Conservation (phyloP, 139 green algal genomes). For the Volvox africanus region DNA sequence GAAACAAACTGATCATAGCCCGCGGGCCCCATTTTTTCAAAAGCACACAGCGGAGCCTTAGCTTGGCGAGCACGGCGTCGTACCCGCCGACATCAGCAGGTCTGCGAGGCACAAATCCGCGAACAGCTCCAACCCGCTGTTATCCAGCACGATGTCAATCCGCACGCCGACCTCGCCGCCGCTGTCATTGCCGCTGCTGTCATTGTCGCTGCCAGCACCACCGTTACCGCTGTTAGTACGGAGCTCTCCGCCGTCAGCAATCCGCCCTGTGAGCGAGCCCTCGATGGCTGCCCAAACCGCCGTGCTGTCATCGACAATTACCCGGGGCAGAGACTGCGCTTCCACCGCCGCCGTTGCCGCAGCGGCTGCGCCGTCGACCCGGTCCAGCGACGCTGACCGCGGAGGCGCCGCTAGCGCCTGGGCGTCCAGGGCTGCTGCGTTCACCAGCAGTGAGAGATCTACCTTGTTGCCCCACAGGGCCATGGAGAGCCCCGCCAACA, state of each 20-base stretch:
- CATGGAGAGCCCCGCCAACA: not conserved
- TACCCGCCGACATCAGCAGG: conserved; percentile 54
- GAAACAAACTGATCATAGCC: too few species aligned
- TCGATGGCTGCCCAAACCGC: conserved; percentile 49
- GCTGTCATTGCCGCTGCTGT: not conserved
- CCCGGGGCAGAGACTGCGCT: not conserved
- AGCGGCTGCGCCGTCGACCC: not conserved
- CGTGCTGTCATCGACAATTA: conserved; percentile 63
- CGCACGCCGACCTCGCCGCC: not conserved
- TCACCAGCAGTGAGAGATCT: conserved; percentile 61
- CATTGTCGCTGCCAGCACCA: not conserved
- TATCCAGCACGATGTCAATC: conserved; percentile 64
- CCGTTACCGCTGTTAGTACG: too few species aligned
- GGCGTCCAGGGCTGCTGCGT: conserved; percentile 48
- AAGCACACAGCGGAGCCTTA: too few species aligned
- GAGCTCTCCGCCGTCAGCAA: too few species aligned
- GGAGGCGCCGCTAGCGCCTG: not conserved
- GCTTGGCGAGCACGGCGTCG: too few species aligned
- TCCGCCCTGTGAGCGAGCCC: too few species aligned
- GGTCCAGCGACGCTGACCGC: not conserved
- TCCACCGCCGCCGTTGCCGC: not conserved
- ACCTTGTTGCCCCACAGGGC: conserved; percentile 71
- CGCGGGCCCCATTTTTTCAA: too few species aligned
- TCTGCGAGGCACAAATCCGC: conserved; percentile 64
- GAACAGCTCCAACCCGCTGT: conserved; percentile 69